These are phyloP conservation scores for Letharia columbiana DNA, from an alignment of 495 filamentous ascomycete genomes.

Conservation along the genomic window DNA sequence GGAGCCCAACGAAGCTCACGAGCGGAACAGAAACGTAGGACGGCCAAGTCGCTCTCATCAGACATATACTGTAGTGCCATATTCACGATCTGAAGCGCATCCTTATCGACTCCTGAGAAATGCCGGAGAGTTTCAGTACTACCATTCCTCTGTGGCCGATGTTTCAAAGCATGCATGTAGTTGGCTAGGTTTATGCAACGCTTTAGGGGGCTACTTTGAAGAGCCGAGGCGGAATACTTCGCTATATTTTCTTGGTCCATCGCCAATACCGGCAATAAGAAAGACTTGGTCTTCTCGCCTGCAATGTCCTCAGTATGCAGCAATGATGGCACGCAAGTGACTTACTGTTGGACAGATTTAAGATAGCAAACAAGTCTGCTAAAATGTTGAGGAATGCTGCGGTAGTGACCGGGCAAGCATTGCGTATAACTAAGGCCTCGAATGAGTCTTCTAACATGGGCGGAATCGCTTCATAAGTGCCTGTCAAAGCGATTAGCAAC, in stretches of 20 bases:
- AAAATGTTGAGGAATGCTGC: conserved; percentile 36
- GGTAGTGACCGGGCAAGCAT: conserved; percentile 36
- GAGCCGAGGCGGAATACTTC: neutral
- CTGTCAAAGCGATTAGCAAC: conserved; percentile 23
- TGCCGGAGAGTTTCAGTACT: neutral
- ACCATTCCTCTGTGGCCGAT: neutral
- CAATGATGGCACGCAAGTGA: neutral
- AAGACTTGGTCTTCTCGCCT: neutral
- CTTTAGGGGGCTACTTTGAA: neutral
- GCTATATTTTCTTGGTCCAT: neutral
- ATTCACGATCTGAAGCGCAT: neutral
- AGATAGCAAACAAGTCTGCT: conserved; percentile 29
- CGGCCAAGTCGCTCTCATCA: conserved; percentile 9
- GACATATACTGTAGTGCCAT: conserved; percentile 10
- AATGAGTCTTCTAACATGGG: conserved; percentile 29
- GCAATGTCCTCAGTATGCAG: neutral
- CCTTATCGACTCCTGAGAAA: neutral
- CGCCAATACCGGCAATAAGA: neutral
- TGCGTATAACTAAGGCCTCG: conserved; percentile 26
- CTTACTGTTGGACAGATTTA: conserved; percentile 4
- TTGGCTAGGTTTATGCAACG: conserved; percentile 7
- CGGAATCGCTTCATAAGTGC: conserved; percentile 28
- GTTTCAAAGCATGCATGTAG: neutral
- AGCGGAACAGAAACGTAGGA: conserved; percentile 6
- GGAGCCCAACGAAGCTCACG: conserved; percentile 1